phyloP scores from a whole-genome alignment of 2,329 filamentous ascomycete species.

The Teratosphaeria gauchensis region DNA sequence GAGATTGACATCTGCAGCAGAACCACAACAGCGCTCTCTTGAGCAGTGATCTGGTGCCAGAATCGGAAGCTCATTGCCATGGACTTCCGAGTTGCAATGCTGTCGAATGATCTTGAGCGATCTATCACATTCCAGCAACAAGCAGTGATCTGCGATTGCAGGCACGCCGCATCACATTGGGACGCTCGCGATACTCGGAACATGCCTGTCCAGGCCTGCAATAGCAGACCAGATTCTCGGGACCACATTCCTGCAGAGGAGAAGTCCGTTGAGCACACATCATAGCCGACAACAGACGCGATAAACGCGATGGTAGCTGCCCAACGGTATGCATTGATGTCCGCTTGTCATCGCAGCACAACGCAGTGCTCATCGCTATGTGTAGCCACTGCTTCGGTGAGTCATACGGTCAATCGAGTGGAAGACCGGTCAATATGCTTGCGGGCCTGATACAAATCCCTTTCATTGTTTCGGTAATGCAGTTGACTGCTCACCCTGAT shows the following conservation, averaged over 20 bases:
- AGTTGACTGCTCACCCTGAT: too few relatives aligned
- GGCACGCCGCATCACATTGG: background rate
- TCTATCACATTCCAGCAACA: background rate
- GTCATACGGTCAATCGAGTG: too few relatives aligned
- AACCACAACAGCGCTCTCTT: background rate
- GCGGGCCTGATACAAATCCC: too few relatives aligned
- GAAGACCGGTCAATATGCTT: too few relatives aligned
- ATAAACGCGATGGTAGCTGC: background rate
- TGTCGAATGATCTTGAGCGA: background rate
- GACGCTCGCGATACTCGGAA: background rate
- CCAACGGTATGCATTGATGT: too few relatives aligned
- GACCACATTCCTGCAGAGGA: background rate
- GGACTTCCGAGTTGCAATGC: background rate
- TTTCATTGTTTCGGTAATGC: too few relatives aligned
- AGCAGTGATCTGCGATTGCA: background rate
- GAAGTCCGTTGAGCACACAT: too few relatives aligned
- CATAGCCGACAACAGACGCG: background rate
- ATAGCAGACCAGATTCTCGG: background rate
- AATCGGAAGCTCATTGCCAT: background rate
- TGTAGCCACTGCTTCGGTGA: too few relatives aligned
- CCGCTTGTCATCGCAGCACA: too few relatives aligned
- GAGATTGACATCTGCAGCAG: background rate
- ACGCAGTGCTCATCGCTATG: too few relatives aligned
- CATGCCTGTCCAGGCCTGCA: background rate
- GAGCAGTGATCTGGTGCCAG: background rate